Evolutionary conservation across 306 rosid genomes (phyloP).

Genomic region (Glycine soja): DNA sequence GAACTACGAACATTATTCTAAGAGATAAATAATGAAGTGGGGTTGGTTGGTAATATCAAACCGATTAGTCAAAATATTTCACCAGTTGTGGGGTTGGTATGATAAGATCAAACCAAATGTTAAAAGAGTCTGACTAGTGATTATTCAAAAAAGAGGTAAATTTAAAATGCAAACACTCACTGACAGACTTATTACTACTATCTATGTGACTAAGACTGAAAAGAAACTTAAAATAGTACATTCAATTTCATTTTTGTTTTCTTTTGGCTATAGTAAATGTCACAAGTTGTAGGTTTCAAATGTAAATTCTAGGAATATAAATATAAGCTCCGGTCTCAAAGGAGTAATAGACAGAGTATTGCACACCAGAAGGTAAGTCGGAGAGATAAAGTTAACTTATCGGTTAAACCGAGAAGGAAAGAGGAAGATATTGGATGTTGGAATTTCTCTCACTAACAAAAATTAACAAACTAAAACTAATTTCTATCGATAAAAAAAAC

Average conservation of each 20-base stretch:
- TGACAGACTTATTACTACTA: neutral
- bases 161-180: neutral
- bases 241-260: neutral
- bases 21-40: neutral
- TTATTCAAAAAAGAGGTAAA: neutral
- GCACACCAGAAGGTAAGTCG: no score
- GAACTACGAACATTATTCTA: conserved; percentile 10
- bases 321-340: no score
- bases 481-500: no score
- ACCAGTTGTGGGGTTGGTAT: conserved; percentile 7
- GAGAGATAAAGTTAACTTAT: no score
- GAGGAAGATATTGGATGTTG: no score
- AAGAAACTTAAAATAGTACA: neutral
- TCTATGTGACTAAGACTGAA: neutral
- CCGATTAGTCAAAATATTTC: neutral
- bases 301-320: no score
- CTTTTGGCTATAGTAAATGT: neutral
- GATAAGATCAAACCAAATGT: conserved; percentile 25
- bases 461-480: no score
- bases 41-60: neutral
- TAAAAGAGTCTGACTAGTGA: neutral
- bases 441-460: no score
- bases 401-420: no score
- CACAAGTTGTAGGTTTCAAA: neutral
- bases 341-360: no score